Percentiles rank a stretch among this genome's conserved stretches.
These are phyloP conservation scores for Penicillium roqueforti DNA, from an alignment of 495 filamentous ascomycete species.

Conservation along the genomic window DNA sequence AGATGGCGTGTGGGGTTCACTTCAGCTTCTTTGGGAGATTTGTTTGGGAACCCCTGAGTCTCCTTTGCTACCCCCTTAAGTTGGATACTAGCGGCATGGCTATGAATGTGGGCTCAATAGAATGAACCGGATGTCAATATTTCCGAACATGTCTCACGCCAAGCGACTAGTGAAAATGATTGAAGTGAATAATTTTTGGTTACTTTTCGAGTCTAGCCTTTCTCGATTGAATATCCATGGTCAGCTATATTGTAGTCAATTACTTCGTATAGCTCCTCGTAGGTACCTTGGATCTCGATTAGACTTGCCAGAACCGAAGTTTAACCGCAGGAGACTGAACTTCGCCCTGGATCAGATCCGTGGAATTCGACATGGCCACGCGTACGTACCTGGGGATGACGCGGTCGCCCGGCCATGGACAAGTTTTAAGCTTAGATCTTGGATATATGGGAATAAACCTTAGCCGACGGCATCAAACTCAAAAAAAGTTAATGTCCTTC, in stretches of 20 bases:
- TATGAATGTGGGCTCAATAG: background rate
- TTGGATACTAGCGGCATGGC: background rate
- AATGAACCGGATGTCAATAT: background rate
- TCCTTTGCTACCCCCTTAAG: slow-evolving; percentile 26
- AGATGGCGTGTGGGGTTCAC: slow-evolving; percentile 48
- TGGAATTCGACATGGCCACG: background rate
- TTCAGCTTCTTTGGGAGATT: slow-evolving; percentile 47
- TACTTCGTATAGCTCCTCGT: too few species aligned
- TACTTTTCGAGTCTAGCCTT: background rate
- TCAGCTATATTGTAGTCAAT: background rate
- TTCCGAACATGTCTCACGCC: background rate
- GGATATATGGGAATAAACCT: background rate
- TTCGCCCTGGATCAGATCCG: background rate
- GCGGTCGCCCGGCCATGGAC: background rate
- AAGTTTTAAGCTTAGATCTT: background rate
- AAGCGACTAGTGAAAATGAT: background rate
- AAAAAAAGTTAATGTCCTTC: background rate
- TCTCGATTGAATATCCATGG: background rate
- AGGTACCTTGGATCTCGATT: background rate
- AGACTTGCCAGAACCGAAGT: background rate
- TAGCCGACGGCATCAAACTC: slow-evolving; percentile 2
- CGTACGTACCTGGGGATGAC: background rate
- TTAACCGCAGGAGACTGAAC: background rate
- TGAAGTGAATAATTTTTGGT: background rate
- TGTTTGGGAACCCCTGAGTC: slow-evolving; percentile 39